These are phyloP conservation scores for Aspergillus puulaauensis DNA, from an alignment of 2,329 filamentous ascomycete species.

Conservation along the genomic window DNA sequence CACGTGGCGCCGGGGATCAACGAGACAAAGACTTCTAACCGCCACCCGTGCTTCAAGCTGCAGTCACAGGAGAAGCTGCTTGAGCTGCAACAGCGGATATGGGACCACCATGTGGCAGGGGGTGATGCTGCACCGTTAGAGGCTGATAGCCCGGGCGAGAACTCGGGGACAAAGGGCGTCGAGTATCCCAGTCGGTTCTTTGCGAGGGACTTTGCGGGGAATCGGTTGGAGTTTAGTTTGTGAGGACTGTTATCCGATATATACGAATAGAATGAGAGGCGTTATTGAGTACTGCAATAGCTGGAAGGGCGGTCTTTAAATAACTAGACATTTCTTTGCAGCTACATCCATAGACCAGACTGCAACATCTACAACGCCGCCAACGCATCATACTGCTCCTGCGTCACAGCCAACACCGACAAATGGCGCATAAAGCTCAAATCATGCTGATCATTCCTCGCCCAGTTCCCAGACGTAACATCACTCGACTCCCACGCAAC, in stretches of 20 bases:
- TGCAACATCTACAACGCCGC: constrained; percentile 38
- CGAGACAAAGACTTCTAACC: constrained; percentile 43
- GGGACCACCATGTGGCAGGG: constrained; percentile 51
- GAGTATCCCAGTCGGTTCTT: constrained; percentile 65
- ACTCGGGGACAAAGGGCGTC: constrained; percentile 51
- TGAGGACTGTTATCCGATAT: constrained; percentile 19
- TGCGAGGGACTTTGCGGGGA: constrained; percentile 58
- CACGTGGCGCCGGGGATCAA: constrained; percentile 52
- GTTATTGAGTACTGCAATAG: no score
- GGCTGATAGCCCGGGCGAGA: constrained; percentile 56
- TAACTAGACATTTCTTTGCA: no score
- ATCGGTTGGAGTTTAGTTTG: constrained; percentile 54
- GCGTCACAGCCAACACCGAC: constrained; percentile 11
- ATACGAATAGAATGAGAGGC: no score
- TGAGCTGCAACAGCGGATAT: constrained; percentile 50
- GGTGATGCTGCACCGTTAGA: constrained; percentile 52
- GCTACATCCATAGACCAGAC: no score
- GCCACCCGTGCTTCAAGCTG: constrained; percentile 62
- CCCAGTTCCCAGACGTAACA: constrained; percentile 4
- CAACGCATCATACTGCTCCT: constrained; percentile 17
- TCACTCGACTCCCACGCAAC: constrained; percentile 12
- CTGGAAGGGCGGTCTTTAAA: no score
- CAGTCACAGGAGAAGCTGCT: constrained; percentile 49
- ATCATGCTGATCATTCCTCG: neutral
- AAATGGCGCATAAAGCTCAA: constrained; percentile 14